These are phyloP conservation scores for Schizonepeta tenuifolia DNA, from an alignment of 257 asterid species.

Conservation along the genomic window DNA sequence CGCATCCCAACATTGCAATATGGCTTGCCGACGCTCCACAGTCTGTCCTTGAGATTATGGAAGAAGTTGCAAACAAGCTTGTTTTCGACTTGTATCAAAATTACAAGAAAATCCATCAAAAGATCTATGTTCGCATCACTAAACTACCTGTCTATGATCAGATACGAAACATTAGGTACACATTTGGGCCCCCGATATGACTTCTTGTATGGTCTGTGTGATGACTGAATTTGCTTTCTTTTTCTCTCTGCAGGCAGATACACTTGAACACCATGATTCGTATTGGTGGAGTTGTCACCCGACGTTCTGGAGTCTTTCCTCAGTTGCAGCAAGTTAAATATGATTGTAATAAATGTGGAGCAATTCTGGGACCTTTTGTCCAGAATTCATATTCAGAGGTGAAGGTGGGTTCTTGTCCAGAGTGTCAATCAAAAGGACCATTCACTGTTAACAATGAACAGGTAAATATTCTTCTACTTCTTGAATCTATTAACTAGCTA, in stretches of 20 bases:
- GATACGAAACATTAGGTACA: conserved; percentile 88
- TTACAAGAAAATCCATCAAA: conserved; percentile 88
- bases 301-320: conserved; percentile 97
- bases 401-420: conserved; percentile 97
- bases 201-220: background rate
- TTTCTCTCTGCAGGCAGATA: conserved; percentile 72
- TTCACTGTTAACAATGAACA: conserved; percentile 94
- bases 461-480: conserved; percentile 49
- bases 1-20: conserved; percentile 93
- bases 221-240: conserved; percentile 7
- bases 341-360: conserved; percentile 88
- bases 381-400: conserved; percentile 98
- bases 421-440: conserved; percentile 96
- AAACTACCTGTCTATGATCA: conserved; percentile 97
- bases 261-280: conserved; percentile 98
- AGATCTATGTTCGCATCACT: conserved; percentile 81
- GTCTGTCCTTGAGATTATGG: conserved; percentile 98
- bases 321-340: conserved; percentile 96
- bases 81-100: conserved; percentile 84
- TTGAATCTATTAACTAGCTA: background rate
- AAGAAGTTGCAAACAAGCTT: conserved; percentile 92
- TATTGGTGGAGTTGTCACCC: conserved; percentile 95
- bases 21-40: conserved; percentile 99
- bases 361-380: conserved; percentile 93
- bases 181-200: conserved; percentile 2